Base-by-base conservation (phyloP, 768 basidiomycete genomes). In the Rhodotorula toruloides region DNA sequence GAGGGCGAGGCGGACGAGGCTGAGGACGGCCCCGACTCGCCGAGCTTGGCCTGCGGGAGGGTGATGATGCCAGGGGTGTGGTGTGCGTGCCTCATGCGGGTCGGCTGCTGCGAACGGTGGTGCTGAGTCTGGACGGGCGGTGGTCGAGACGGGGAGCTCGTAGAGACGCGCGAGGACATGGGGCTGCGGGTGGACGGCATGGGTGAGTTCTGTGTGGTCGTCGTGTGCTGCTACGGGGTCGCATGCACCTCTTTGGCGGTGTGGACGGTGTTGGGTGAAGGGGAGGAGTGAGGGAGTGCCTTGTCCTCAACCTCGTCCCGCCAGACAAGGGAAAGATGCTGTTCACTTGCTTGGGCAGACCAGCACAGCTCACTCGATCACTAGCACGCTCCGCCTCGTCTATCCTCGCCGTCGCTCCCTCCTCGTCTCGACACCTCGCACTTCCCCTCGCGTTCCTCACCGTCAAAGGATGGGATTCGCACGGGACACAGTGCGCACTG, bases 361-460 rank as follows among this genome's bases (percentile, higher is more conserved):
- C 3, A 14, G 19, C 16, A n/a, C 25, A 4, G n/a, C n/a, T n/a
- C 25, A 7, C 10, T 5, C 40, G 0, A 0, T 37, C 55, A 3
- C 55, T 16, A n/a, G 63, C 17, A 8, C 7, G 14, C 25, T 62
- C 5, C n/a, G n/a, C n/a, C n/a, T 67, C 65, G 5, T 58, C 60
- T 31, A 32, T 62, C 0, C 49, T 60, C 36, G 43, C 44, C 47
- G 50, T 62, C 19, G 25, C 31, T 11, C 21, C 61, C 13, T 31
- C 47, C 6, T 42, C 31, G 1, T 11, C 29, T 6, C 61, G 65
- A 4, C 50, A 63, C 3, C 64, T 71, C 29, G 70, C 70, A 6
- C 58, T 63, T 3, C 69, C 69, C 21, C 58, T 71, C 54, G 65
- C 61, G 37, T 67, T 66, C 49, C 47, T 71, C 17, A 27, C 52